phyloP scores from a whole-genome alignment of 495 filamentous ascomycete genomes.

The Neurospora sp. region DNA sequence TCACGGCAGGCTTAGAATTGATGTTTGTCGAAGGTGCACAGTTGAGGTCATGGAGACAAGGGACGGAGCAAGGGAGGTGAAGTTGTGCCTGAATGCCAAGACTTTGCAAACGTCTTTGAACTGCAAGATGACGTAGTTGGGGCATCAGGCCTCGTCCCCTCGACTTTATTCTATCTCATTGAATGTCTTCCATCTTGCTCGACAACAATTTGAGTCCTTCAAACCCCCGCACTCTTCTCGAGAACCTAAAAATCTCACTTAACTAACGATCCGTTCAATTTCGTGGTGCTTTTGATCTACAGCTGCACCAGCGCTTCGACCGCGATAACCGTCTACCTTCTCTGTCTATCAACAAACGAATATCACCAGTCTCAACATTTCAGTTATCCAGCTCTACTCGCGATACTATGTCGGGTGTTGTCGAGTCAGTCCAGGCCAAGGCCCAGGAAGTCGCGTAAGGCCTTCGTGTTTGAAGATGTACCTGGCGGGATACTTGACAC shows the following conservation, averaged over 20 bases:
- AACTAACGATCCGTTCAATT: background rate
- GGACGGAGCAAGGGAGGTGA: background rate
- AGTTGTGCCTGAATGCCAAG: background rate
- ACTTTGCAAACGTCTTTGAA: background rate
- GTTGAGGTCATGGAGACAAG: background rate
- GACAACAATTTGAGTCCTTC: background rate
- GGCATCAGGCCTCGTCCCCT: background rate
- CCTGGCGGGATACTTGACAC: background rate
- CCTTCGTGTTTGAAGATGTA: background rate
- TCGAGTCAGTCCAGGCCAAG: constrained; percentile 25
- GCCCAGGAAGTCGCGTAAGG: constrained; percentile 44
- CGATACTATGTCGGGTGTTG: constrained; percentile 6
- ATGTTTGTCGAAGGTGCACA: background rate
- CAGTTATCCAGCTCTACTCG: background rate
- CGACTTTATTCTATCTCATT: background rate
- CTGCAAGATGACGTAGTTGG: background rate
- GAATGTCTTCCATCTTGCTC: background rate
- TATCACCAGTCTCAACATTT: background rate
- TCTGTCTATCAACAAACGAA: background rate
- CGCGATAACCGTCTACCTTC: background rate
- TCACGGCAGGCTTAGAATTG: background rate
- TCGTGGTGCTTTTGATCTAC: background rate
- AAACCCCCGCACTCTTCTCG: background rate
- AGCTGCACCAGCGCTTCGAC: background rate
- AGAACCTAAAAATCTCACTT: background rate